A percentile compares a stretch with the other conserved stretches of the same genome.
phyloP scores from a whole-genome alignment of 768 basidiomycete species.

The Russula sp. region DNA sequence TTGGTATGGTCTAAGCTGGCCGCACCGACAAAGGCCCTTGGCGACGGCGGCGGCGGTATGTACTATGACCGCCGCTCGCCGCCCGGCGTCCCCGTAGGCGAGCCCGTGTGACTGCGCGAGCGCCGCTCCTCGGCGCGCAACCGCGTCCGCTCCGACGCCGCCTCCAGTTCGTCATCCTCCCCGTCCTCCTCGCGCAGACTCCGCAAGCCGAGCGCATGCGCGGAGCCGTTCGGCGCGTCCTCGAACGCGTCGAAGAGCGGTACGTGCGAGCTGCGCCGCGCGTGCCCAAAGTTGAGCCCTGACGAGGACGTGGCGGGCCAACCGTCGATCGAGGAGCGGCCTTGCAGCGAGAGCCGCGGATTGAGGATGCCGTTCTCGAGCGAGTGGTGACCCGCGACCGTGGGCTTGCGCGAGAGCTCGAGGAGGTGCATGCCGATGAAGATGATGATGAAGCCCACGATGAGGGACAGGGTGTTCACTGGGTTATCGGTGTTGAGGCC shows the following conservation, averaged over 20 bases:
- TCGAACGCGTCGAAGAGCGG: conserved; percentile 78
- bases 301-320: conserved; percentile 44
- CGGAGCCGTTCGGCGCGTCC: conserved; percentile 36
- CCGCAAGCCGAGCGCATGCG: conserved; percentile 49
- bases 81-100: not conserved
- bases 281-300: conserved; percentile 30
- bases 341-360: conserved; percentile 74
- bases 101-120: conserved; percentile 6
- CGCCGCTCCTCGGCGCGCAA: conserved; percentile 34
- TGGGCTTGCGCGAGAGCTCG: conserved; percentile 64
- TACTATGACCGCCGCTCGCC: conserved; percentile 11
- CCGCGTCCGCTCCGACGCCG: conserved; percentile 41
- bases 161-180: conserved; percentile 41
- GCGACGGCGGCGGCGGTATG: not conserved
- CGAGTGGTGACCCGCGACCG: conserved; percentile 44
- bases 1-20: conserved; percentile 2
- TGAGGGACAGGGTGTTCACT: conserved; percentile 77
- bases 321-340: conserved; percentile 73
- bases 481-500: conserved; percentile 89
- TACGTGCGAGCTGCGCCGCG: conserved; percentile 56
- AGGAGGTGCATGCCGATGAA: conserved; percentile 97
- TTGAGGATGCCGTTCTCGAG: conserved; percentile 67
- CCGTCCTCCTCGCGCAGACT: conserved; percentile 62
- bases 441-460: conserved; percentile 86
- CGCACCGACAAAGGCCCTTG: not conserved